A percentile compares a stretch with the other conserved stretches of the same genome.
These are phyloP conservation scores for Podospora didyma DNA, from an alignment of 495 filamentous ascomycete genomes.

Conservation along the genomic window DNA sequence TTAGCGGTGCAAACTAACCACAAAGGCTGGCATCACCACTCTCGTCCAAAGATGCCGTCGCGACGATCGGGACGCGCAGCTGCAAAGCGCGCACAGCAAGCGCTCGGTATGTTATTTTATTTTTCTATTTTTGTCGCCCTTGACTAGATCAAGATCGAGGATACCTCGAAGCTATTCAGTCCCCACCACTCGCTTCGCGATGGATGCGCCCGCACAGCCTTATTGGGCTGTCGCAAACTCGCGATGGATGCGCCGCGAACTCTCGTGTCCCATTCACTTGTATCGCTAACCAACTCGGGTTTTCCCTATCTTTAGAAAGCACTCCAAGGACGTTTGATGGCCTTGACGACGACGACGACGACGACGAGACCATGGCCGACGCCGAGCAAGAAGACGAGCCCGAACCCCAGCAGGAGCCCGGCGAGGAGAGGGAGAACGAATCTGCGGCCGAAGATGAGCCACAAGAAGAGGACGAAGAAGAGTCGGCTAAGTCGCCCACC, in stretches of 20 bases:
- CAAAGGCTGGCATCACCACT: neutral
- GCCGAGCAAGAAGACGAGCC: conserved; percentile 38
- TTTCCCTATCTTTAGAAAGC: conserved; percentile 37
- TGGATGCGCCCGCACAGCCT: neutral
- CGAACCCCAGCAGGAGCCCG: conserved; percentile 28
- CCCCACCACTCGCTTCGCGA: too few species aligned
- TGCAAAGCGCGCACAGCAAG: conserved; percentile 30
- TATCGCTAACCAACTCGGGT: conserved; percentile 12
- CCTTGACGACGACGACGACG: conserved; percentile 48
- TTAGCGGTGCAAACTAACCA: neutral
- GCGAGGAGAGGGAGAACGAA: conserved; percentile 33
- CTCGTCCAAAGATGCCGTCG: conserved; percentile 19
- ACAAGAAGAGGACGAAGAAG: conserved; percentile 39
- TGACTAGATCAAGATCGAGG: too few species aligned
- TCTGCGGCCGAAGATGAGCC: conserved; percentile 38
- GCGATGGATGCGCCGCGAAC: neutral
- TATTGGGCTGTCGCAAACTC: neutral
- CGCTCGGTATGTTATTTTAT: conserved; percentile 21
- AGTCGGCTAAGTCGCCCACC: conserved; percentile 42
- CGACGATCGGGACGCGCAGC: conserved; percentile 30
- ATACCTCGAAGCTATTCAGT: neutral
- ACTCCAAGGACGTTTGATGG: conserved; percentile 46
- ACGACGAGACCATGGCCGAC: conserved; percentile 50
- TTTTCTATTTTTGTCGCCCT: neutral
- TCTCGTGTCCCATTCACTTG: neutral